phyloP scores from a whole-genome alignment of 2,329 filamentous ascomycete genomes.

The Sarocladiaceae sp. region DNA sequence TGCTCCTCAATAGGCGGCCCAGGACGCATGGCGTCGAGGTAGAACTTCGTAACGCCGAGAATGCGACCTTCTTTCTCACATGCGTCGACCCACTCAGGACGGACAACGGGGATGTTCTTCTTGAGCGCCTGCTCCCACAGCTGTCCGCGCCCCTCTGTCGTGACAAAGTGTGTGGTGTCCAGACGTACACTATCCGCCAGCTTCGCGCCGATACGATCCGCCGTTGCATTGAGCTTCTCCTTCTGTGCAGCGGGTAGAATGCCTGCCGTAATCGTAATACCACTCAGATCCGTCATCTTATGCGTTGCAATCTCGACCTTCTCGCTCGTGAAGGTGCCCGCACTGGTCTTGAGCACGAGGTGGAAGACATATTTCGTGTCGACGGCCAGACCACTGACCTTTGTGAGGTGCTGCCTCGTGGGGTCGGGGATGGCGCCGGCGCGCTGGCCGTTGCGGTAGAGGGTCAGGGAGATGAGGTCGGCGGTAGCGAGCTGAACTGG shows the following conservation, averaged over 20 bases:
- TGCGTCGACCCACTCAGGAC: slow-evolving; percentile 96
- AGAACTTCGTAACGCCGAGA: slow-evolving; percentile 91
- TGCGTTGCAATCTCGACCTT: slow-evolving; percentile 84
- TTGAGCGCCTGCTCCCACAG: slow-evolving; percentile 96
- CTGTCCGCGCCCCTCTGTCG: slow-evolving; percentile 82
- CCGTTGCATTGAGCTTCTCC: slow-evolving; percentile 66
- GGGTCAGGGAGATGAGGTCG: slow-evolving; percentile 77
- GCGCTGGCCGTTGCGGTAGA: slow-evolving; percentile 96
- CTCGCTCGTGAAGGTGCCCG: slow-evolving; percentile 79
- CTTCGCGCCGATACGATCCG: slow-evolving; percentile 88
- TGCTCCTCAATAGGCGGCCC: slow-evolving; percentile 33
- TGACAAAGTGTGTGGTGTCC: slow-evolving; percentile 97
- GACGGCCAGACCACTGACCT: slow-evolving; percentile 93
- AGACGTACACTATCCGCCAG: slow-evolving; percentile 86
- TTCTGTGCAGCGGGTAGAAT: slow-evolving; percentile 68
- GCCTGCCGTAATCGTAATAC: slow-evolving; percentile 89
- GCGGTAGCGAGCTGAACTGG: slow-evolving; percentile 89
- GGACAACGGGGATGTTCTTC: slow-evolving; percentile 95
- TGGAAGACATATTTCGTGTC: slow-evolving; percentile 96
- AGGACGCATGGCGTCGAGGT: slow-evolving; percentile 69
- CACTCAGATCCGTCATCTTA: slow-evolving; percentile 96
- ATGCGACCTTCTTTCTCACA: slow-evolving; percentile 91
- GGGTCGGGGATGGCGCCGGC: slow-evolving; percentile 90
- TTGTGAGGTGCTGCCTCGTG: slow-evolving; percentile 83
- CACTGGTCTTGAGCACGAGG: slow-evolving; percentile 81